These are phyloP conservation scores for Penicillium janthinellum DNA, from an alignment of 2,329 filamentous ascomycete genomes.

Conservation along the genomic window DNA sequence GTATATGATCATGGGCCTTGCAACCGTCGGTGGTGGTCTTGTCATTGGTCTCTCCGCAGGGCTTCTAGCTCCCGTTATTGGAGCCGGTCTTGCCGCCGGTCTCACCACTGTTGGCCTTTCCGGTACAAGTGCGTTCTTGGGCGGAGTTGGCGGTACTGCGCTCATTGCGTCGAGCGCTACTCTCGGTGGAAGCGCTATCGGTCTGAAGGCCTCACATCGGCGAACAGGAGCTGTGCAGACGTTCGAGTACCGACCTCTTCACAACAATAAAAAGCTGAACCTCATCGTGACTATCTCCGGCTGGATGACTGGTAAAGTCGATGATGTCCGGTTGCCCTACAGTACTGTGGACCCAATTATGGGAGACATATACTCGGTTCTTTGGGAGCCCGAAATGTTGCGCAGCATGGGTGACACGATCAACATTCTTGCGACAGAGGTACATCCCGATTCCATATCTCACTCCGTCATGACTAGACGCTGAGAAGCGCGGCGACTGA, in stretches of 20 bases:
- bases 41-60: slow-evolving; percentile 96
- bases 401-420: slow-evolving; percentile 98
- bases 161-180: slow-evolving; percentile 90
- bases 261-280: slow-evolving; percentile 98
- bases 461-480: too few species aligned
- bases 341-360: slow-evolving; percentile 97
- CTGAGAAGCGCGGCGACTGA: background rate
- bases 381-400: slow-evolving; percentile 98
- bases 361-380: slow-evolving; percentile 95
- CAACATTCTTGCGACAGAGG: slow-evolving; percentile 96
- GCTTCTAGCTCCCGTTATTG: slow-evolving; percentile 87
- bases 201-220: slow-evolving; percentile 78
- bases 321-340: slow-evolving; percentile 92
- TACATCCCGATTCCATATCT: slow-evolving; percentile 44
- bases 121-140: slow-evolving; percentile 85
- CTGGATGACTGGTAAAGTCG: slow-evolving; percentile 98
- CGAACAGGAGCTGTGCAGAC: slow-evolving; percentile 91
- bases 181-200: slow-evolving; percentile 83
- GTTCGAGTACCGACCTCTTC: slow-evolving; percentile 92
- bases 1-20: slow-evolving; percentile 93
- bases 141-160: slow-evolving; percentile 87
- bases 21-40: slow-evolving; percentile 89
- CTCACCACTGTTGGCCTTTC: slow-evolving; percentile 93
- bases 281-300: slow-evolving; percentile 92
- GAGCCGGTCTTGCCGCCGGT: slow-evolving; percentile 87